Conservation (phyloP, 352 stramenopile genomes). For the Pythium diclinum region DNA sequence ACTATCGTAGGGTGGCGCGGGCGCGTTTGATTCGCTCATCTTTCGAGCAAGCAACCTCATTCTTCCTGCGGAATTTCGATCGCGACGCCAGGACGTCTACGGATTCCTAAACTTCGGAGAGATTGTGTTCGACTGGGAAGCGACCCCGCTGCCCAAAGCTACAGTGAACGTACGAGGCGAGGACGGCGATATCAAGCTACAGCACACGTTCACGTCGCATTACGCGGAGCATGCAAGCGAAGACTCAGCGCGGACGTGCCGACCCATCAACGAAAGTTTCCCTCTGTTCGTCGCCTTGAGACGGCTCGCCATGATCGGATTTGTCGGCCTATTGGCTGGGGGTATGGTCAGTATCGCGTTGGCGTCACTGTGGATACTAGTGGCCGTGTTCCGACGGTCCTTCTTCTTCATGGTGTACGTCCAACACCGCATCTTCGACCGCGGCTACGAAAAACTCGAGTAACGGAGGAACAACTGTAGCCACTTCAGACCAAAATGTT, state of each 20-base stretch:
- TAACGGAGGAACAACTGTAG: slow-evolving; percentile 11
- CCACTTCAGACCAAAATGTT: slow-evolving; percentile 9
- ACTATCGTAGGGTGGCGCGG: neutral
- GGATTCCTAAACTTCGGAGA: slow-evolving; percentile 67
- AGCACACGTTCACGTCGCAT: slow-evolving; percentile 29
- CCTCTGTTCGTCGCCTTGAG: slow-evolving; percentile 14
- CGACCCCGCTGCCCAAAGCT: slow-evolving; percentile 27
- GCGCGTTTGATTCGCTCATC: slow-evolving; percentile 9
- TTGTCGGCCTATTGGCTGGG: slow-evolving; percentile 18
- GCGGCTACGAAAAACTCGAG: slow-evolving; percentile 24
- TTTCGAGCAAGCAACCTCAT: slow-evolving; percentile 28
- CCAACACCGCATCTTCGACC: slow-evolving; percentile 25
- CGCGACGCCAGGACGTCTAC: slow-evolving; percentile 33
- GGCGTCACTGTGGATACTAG: slow-evolving; percentile 4
- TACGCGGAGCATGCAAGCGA: slow-evolving; percentile 22
- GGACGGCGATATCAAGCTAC: slow-evolving; percentile 25
- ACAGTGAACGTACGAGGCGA: slow-evolving; percentile 25
- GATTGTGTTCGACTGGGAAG: slow-evolving; percentile 65
- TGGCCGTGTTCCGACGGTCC: slow-evolving; percentile 22
- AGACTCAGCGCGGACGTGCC: slow-evolving; percentile 19
- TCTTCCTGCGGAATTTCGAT: slow-evolving; percentile 34
- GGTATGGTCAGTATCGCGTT: neutral
- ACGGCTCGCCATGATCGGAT: slow-evolving; percentile 14
- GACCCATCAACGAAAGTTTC: slow-evolving; percentile 29
- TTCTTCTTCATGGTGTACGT: slow-evolving; percentile 23